Base-by-base conservation (phyloP, 345 rosid species). In the Stellera chamaejasme region DNA sequence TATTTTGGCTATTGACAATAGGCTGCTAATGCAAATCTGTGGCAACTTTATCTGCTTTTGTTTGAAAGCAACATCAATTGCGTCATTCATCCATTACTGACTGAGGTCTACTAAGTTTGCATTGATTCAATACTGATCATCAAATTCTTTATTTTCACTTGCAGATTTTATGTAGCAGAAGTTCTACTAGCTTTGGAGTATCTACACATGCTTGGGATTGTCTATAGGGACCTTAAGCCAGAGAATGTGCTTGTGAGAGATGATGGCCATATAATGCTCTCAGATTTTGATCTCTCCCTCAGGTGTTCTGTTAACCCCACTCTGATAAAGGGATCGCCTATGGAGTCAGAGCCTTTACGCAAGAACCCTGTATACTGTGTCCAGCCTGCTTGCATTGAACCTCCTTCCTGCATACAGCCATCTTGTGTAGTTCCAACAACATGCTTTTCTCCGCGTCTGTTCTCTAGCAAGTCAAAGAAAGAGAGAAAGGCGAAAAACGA, bases 381-480 rank as follows among this genome's bases (percentile, higher is more conserved):
- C 61, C 89, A 89, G 77, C 94, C 94, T 50, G 70, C 90, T 62
- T 88, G 94, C 70, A 83, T 83, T 43, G 89, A 83, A 56, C 94
- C 96, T 55, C 94, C 94, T 53, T 80, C 91, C 39, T 89, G 83
- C 72, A 81, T 82, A 64, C 97, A 90, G 71, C 95, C 95, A 12
- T 80, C 95, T 10, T 89, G 97, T 62, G 79, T 77, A 10, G 82
- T 75, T 69, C 95, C 97, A 3, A 89, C 88, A 54, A 81, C 94
- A 19, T 89, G 95, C 79, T 89, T 89, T 66, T 75, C 84, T 23
- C 95, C 97, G 12, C 95, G 95, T 49, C 69, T 89, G 63, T 85
- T 89, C 66, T 81, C 91, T 56, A 81, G 95, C 77, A 90, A 80
- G 70, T 79, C 96, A 62, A 89, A 78, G 67, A 89, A 82, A 56